A percentile compares a stretch with the other conserved stretches of the same genome.
phyloP scores from a whole-genome alignment of 2,329 filamentous ascomycete genomes.

The Paramyrothecium roridum region DNA sequence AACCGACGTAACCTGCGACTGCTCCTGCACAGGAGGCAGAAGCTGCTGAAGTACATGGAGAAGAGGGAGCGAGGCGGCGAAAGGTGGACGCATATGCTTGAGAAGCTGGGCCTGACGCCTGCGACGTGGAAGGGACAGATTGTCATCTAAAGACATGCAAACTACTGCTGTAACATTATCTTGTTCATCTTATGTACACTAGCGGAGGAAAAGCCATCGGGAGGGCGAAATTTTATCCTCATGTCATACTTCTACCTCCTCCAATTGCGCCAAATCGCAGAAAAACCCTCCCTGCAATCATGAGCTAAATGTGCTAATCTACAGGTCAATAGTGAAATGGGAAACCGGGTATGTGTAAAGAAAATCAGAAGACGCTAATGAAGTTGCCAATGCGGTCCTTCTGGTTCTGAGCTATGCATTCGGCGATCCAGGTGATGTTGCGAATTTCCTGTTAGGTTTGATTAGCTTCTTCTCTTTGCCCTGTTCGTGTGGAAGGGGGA shows the following conservation, averaged over 20 bases:
- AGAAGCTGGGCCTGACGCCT: slow-evolving; percentile 80
- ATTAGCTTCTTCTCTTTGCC: too few species aligned
- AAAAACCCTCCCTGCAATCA: slow-evolving; percentile 32
- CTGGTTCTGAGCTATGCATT: slow-evolving; percentile 99
- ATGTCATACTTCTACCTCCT: slow-evolving; percentile 13
- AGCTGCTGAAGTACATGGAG: slow-evolving; percentile 81
- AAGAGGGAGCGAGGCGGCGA: slow-evolving; percentile 87
- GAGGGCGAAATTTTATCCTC: background rate
- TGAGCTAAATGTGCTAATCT: slow-evolving; percentile 36
- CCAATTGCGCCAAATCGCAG: slow-evolving; percentile 27
- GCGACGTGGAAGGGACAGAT: slow-evolving; percentile 93
- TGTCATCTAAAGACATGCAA: slow-evolving; percentile 25
- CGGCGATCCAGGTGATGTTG: slow-evolving; percentile 99
- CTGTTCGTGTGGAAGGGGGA: slow-evolving; percentile 1
- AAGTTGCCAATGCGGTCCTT: slow-evolving; percentile 99
- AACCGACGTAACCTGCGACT: slow-evolving; percentile 89
- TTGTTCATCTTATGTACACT: slow-evolving; percentile 49
- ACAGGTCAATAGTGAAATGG: slow-evolving; percentile 32
- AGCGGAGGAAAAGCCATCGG: slow-evolving; percentile 15
- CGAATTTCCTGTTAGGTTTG: slow-evolving; percentile 77
- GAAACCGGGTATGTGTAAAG: slow-evolving; percentile 12
- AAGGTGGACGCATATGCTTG: slow-evolving; percentile 82
- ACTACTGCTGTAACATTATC: slow-evolving; percentile 28
- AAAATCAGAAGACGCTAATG: slow-evolving; percentile 85
- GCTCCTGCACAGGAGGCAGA: slow-evolving; percentile 86